Base-by-base conservation (phyloP, 345 rosid genomes). In the Eutrema japonicum region DNA sequence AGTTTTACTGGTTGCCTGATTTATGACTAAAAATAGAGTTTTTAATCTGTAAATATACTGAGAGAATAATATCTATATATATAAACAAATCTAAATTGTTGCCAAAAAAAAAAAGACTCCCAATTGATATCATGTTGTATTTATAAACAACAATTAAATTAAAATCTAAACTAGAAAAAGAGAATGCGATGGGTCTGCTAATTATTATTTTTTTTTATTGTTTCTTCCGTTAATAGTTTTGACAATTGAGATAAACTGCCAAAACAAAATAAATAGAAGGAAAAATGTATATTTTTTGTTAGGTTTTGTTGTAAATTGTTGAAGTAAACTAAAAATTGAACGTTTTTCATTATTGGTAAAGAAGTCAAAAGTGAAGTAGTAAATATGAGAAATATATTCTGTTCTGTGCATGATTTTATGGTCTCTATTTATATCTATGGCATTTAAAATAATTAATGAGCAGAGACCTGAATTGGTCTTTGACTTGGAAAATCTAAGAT, bases 331-430 rank as follows among this genome's bases (percentile, higher is more conserved):
- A 47, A 14, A 47, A 47, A 14, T 16, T 7, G 4, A 47, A 47
- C 50, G n/a, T 40, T 40, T 22, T 22, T 22, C 35, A 30, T 38
- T 50, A 8, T 5, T 13, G 14, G 13, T 13, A 9, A 11, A 62
- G 40, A 42, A 38, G 58, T 54, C 40, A 51, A 16, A 13, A 52
- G 50, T 40, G 11, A 38, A 49, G 12, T 50, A 8, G n/a, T 22
- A 54, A 54, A n/a, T n/a, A 32, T 33, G 60, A 33, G 26, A n/a
- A 33, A 33, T 32, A 3, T 32, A 52, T 38, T 29, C 3, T 66
- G 51, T 38, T 29, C 3, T 66, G 51, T 62, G 52, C 37, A n/a
- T 43, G 40, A 62, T 30, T 62, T 46, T 46, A 37, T 46, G 56
- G 37, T 8, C 29, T 16, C 36, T 42, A 30, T 42, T 29, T 29